Base-by-base conservation (phyloP, 768 basidiomycete genomes). In the Pholiota molesta region DNA sequence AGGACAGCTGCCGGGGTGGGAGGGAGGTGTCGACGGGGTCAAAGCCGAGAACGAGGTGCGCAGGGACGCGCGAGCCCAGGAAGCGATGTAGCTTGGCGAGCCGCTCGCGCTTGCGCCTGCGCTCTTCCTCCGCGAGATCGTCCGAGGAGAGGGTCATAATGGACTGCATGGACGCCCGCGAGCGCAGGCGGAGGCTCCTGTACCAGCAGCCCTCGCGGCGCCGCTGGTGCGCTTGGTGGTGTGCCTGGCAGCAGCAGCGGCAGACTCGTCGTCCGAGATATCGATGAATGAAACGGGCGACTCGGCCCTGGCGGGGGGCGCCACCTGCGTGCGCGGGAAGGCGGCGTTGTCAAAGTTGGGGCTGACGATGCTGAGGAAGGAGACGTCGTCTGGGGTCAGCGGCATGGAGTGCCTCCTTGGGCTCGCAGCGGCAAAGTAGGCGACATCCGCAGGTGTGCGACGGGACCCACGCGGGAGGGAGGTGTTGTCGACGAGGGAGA, bases 31-130 rank as follows among this genome's bases (percentile, higher is more conserved):
- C 68, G 45, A 73, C 72, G 16, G 67, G 52, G 70, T 77, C 72
- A 40, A 75, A 66, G 52, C 85, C 88, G 40, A 88, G 79, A 13
- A 91, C 87, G 37, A 92, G 83, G 65, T 86, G 83, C 14, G 83
- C 72, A 8, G 92, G 92, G 28, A 95, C 89, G 33, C 85, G 84
- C 19, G 90, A 92, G n/a, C 92, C 93, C 35, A 94, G 81, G 75
- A 90, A 94, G 51, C 93, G 90, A 74, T 94, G 91, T 4, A 95
- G 81, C 72, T 87, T 94, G 3, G 89, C 90, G 51, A 95, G 77
- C 66, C 87, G 87, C 66, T 91, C 90, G 55, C 92, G 82, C 74
- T 89, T 92, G 63, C 84, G 83, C 60, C 85, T 79, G 62, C 83
- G 83, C 62, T 88, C 86, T 21, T 85, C 83, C 54, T 92, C 90